phyloP scores from a whole-genome alignment of 2,329 filamentous ascomycete genomes.

The Zymoseptoria pseudotritici region DNA sequence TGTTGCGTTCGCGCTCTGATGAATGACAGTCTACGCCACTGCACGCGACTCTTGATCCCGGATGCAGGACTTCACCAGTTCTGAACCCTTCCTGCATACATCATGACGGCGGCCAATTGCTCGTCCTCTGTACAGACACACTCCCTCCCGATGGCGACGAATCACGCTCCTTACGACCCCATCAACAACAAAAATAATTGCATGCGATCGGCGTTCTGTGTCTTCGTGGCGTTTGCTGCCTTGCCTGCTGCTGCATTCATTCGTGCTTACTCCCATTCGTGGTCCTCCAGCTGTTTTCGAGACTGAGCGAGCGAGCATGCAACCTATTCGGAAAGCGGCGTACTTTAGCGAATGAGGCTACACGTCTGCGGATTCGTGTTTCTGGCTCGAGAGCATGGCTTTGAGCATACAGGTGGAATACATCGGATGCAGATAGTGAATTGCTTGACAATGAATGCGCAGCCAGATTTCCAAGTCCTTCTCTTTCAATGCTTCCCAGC shows the following conservation, averaged over 20 bases:
- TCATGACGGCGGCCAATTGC: background rate
- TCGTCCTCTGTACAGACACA: background rate
- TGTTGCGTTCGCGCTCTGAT: background rate
- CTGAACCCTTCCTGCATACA: background rate
- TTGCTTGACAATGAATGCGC: background rate
- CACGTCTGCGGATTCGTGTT: background rate
- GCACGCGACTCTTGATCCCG: background rate
- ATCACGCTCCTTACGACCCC: background rate
- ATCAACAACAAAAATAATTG: background rate
- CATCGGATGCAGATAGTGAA: background rate
- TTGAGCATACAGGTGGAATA: background rate
- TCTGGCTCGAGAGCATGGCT: background rate
- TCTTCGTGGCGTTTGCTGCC: background rate
- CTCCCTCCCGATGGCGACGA: background rate
- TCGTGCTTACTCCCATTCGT: background rate
- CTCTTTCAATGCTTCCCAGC: too few relatives aligned
- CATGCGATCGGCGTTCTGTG: slow-evolving; percentile 3
- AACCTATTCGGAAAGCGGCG: background rate
- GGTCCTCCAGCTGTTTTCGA: background rate
- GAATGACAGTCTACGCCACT: background rate
- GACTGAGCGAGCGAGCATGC: background rate
- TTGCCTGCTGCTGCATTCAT: background rate
- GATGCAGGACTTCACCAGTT: background rate
- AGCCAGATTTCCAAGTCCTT: background rate
- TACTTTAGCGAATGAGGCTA: too few relatives aligned